Evolutionary conservation across 1,284 basidiomycete genomes (phyloP).

Genomic region (Bjerkandera adusta): DNA sequence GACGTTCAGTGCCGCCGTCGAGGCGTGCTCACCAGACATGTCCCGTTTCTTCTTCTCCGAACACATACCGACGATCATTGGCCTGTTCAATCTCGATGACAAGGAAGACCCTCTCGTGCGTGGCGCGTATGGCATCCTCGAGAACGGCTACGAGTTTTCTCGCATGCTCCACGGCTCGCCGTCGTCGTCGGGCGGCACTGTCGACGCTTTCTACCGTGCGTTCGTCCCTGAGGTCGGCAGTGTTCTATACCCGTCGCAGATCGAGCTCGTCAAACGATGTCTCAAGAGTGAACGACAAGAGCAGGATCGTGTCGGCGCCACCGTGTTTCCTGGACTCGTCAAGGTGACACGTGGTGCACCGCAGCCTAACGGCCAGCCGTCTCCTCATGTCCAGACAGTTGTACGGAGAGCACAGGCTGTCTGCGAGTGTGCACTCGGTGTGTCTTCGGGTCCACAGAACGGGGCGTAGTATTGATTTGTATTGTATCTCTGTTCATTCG

Average conservation of each 20-base stretch:
- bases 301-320: constrained; percentile 69
- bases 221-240: constrained; percentile 79
- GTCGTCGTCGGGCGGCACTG: constrained; percentile 46
- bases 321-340: constrained; percentile 80
- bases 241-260: constrained; percentile 61
- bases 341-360: constrained; percentile 57
- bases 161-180: constrained; percentile 77
- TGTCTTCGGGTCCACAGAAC: constrained; percentile 3
- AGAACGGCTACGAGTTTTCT: constrained; percentile 71
- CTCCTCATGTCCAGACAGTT: constrained; percentile 63
- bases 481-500: not conserved
- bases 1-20: constrained; percentile 80
- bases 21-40: constrained; percentile 67
- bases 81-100: constrained; percentile 37
- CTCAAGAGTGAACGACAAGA: constrained; percentile 69
- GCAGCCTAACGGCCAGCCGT: constrained; percentile 32
- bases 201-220: constrained; percentile 76
- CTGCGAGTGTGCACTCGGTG: constrained; percentile 69
- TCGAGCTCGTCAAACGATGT: constrained; percentile 79
- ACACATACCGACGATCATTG: constrained; percentile 59
- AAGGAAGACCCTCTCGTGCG: constrained; percentile 37
- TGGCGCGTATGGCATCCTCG: constrained; percentile 53
- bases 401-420: constrained; percentile 81
- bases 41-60: constrained; percentile 61
- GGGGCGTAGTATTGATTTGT: not conserved